A percentile compares a stretch with the other conserved stretches of the same genome.
Conservation (phyloP, 805 yeast genomes). For the Starmerella vaccinii region DNA sequence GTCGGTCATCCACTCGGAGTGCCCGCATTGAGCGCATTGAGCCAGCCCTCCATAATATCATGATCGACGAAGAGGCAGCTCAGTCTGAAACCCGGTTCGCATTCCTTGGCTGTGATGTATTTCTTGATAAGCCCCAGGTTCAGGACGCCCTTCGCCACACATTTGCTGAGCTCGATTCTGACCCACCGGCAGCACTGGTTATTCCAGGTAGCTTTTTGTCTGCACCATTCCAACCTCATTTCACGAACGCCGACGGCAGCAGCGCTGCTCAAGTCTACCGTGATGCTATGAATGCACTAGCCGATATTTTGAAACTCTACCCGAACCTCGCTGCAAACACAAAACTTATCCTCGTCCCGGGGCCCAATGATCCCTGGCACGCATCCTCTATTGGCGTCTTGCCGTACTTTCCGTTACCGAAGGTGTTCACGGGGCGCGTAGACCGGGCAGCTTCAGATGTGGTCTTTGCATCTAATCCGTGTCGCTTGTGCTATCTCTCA, state of each 20-base stretch:
- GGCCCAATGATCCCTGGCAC: constrained; percentile 90
- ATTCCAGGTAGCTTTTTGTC: constrained; percentile 74
- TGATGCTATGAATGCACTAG: constrained; percentile 62
- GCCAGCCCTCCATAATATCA: constrained; percentile 46
- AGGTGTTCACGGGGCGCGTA: constrained; percentile 57
- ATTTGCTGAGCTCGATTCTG: constrained; percentile 44
- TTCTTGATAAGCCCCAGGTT: constrained; percentile 48
- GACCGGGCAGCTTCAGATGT: constrained; percentile 45
- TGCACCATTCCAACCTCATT: constrained; percentile 44
- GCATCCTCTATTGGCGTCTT: constrained; percentile 52
- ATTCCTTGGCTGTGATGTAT: constrained; percentile 65
- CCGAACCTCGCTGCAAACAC: constrained; percentile 44
- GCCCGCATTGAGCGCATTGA: constrained; percentile 44
- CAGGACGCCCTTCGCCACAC: constrained; percentile 58
- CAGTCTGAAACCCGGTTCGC: constrained; percentile 49
- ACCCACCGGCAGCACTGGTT: constrained; percentile 58
- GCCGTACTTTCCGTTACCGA: constrained; percentile 70
- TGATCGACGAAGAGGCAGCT: constrained; percentile 41
- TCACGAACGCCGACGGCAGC: constrained; percentile 27
- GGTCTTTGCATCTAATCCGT: constrained; percentile 66
- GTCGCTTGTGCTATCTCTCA: constrained; percentile 62
- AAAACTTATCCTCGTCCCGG: constrained; percentile 70
- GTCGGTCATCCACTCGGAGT: constrained; percentile 5
- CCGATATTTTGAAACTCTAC: constrained; percentile 49
- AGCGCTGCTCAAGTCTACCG: constrained; percentile 43